These are phyloP conservation scores for Coniferiporia weirii DNA, from an alignment of 1,284 basidiomycete genomes.

Conservation along the genomic window DNA sequence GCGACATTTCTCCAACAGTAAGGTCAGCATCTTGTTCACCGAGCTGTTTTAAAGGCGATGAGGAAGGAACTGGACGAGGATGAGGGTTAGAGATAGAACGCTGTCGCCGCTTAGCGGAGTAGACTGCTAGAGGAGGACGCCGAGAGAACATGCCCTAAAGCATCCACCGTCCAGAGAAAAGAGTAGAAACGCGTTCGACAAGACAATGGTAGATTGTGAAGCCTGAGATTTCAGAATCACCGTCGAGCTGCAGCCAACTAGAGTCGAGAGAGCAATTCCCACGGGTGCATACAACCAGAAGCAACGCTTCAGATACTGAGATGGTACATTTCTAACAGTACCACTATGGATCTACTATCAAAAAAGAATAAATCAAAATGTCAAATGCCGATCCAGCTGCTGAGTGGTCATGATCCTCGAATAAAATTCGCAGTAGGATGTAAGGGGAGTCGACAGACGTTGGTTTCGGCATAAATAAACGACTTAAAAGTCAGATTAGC, in stretches of 20 bases:
- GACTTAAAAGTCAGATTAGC: neutral
- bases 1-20: slow-evolving; percentile 38
- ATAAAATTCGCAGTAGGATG: no score
- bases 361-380: neutral
- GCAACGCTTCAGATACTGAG: neutral
- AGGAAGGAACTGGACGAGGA: slow-evolving; percentile 20
- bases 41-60: slow-evolving; percentile 36
- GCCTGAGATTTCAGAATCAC: neutral
- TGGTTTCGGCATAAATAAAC: neutral
- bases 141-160: slow-evolving; percentile 9
- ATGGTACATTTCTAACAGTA: neutral
- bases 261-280: neutral
- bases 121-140: slow-evolving; percentile 1
- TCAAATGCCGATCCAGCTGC: neutral
- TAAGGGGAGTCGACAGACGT: no score
- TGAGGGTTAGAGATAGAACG: slow-evolving; percentile 16
- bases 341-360: neutral
- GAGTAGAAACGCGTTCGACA: neutral
- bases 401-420: neutral
- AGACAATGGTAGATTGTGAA: neutral
- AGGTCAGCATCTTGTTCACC: slow-evolving; percentile 32
- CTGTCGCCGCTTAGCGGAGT: slow-evolving; percentile 13
- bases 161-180: neutral
- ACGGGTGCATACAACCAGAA: neutral
- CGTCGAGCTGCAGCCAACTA: neutral